Percentiles rank a stretch among this genome's conserved stretches.
Conservation (phyloP, 768 basidiomycete genomes). For the Phlebiopsis flavidoalba region DNA sequence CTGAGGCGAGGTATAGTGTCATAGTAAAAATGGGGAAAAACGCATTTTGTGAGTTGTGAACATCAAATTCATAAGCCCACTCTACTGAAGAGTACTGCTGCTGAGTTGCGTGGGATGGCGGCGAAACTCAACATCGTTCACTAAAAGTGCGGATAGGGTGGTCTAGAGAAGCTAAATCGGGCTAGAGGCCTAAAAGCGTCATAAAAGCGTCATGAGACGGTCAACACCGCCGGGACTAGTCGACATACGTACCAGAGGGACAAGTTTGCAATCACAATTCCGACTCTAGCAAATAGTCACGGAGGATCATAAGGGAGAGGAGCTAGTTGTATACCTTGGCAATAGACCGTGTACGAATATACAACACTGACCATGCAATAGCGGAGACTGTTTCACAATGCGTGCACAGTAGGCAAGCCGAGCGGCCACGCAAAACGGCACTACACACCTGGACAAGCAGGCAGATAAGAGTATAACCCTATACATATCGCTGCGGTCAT, state of each 20-base stretch:
- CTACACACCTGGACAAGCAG: constrained; percentile 64
- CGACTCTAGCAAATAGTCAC: constrained; percentile 84
- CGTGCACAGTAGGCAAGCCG: background rate
- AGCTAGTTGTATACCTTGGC: constrained; percentile 57
- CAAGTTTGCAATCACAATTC: constrained; percentile 69
- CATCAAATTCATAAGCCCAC: constrained; percentile 95
- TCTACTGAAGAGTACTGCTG: constrained; percentile 71
- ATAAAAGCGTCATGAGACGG: background rate
- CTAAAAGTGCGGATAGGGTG: no score
- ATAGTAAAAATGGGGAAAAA: constrained; percentile 91
- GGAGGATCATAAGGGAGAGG: constrained; percentile 79
- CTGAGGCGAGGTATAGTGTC: constrained; percentile 84
- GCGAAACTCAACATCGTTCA: constrained; percentile 63
- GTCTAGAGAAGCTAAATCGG: no score
- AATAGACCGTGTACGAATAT: constrained; percentile 60
- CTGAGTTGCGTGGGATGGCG: constrained; percentile 63
- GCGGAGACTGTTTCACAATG: constrained; percentile 58
- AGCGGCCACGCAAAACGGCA: background rate
- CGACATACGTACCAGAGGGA: constrained; percentile 55
- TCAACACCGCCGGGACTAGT: background rate
- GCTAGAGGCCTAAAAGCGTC: no score
- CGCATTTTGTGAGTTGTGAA: constrained; percentile 93
- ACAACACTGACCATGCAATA: constrained; percentile 81
- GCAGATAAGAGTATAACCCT: constrained; percentile 80
- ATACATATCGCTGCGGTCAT: constrained; percentile 95